These are phyloP conservation scores for Trebouxia sp. DNA, from an alignment of 139 green algal genomes.

Conservation along the genomic window DNA sequence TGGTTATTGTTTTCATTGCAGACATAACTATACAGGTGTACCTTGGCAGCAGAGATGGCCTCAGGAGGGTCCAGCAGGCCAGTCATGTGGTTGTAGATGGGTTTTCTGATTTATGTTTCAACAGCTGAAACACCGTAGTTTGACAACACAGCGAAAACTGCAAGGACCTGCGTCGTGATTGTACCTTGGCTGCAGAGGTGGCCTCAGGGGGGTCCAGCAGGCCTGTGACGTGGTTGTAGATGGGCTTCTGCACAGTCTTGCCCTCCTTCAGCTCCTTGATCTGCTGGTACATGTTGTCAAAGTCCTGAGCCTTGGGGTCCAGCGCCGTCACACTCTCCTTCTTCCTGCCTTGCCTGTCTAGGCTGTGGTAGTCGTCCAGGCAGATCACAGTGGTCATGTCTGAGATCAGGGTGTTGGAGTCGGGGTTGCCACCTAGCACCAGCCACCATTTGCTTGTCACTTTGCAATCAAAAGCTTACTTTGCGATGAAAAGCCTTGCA, in stretches of 20 bases:
- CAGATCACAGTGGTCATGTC: constrained; percentile 99
- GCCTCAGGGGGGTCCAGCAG: constrained; percentile 94
- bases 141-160: background rate
- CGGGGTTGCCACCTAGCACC: constrained; percentile 95
- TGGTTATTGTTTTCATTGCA: no score
- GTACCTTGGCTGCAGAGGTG: constrained; percentile 53
- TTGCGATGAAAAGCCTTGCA: no score
- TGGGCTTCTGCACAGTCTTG: constrained; percentile 97
- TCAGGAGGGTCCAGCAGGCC: constrained; percentile 95
- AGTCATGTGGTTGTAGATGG: constrained; percentile 99
- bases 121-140: no score
- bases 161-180: background rate
- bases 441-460: background rate
- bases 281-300: constrained; percentile 99
- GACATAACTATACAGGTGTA: no score
- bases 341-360: constrained; percentile 95
- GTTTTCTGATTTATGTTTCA: constrained; percentile 74
- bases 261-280: constrained; percentile 97
- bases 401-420: constrained; percentile 98
- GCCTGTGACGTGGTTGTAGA: constrained; percentile 99
- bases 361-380: constrained; percentile 98
- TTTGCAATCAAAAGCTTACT: background rate
- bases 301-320: constrained; percentile 94
- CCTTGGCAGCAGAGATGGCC: no score
- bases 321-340: constrained; percentile 89